phyloP scores from a whole-genome alignment of 2,329 filamentous ascomycete species.

The Talaromyces rugulosus region DNA sequence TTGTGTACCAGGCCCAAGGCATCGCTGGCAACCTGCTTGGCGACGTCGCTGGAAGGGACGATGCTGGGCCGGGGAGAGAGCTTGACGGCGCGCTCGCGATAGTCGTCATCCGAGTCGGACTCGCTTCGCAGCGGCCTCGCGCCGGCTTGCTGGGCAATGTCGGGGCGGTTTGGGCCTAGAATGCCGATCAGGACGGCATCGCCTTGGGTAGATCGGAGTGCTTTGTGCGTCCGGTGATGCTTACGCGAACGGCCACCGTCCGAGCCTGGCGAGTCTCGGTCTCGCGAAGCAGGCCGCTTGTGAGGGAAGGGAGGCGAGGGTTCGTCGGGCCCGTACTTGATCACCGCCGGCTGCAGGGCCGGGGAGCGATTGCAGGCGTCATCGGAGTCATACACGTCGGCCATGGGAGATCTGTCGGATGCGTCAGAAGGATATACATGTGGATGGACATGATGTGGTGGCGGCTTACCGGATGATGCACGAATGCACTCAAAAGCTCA shows the following conservation, averaged over 20 bases:
- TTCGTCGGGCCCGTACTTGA: conserved; percentile 28
- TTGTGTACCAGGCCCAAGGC: neutral
- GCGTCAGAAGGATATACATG: conserved; percentile 4
- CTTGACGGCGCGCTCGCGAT: neutral
- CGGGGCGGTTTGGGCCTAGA: conserved; percentile 61
- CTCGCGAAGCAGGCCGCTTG: conserved; percentile 15
- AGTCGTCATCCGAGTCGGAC: conserved; percentile 24
- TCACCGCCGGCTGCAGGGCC: conserved; percentile 25
- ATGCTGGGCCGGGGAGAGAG: neutral
- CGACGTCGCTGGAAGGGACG: neutral
- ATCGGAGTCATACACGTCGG: conserved; percentile 39
- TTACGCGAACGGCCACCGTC: conserved; percentile 35
- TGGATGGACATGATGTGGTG: neutral
- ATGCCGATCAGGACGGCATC: conserved; percentile 64
- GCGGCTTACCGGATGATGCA: neutral
- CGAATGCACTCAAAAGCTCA: neutral
- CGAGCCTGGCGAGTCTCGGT: conserved; percentile 23
- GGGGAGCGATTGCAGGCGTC: conserved; percentile 36
- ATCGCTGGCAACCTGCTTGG: neutral
- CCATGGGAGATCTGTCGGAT: conserved; percentile 15
- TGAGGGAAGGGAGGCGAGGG: conserved; percentile 33
- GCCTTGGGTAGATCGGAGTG: conserved; percentile 43
- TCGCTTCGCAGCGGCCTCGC: conserved; percentile 43
- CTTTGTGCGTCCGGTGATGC: conserved; percentile 21
- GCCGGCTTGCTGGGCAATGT: conserved; percentile 59